A percentile compares a stretch with the other conserved stretches of the same genome.
phyloP scores from a whole-genome alignment of 2,329 filamentous ascomycete species.

The Verticillium longisporum region DNA sequence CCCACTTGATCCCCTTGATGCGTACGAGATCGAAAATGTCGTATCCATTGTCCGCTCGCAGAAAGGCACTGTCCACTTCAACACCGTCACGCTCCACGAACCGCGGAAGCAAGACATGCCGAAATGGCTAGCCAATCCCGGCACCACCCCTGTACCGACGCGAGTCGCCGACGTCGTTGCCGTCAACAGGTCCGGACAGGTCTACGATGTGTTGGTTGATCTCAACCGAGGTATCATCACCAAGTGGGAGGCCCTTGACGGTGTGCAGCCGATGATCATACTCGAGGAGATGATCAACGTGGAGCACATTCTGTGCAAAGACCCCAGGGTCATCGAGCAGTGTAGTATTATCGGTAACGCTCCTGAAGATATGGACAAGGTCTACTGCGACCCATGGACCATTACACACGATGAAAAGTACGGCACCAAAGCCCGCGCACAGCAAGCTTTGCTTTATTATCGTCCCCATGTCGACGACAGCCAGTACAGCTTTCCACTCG shows the following conservation, averaged over 20 bases:
- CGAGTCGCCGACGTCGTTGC: slow-evolving; percentile 45
- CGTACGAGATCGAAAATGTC: neutral
- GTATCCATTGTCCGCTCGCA: neutral
- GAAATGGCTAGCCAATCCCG: slow-evolving; percentile 44
- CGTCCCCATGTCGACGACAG: slow-evolving; percentile 61
- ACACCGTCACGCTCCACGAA: slow-evolving; percentile 61
- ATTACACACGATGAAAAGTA: slow-evolving; percentile 78
- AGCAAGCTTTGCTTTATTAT: slow-evolving; percentile 80
- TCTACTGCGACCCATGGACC: slow-evolving; percentile 80
- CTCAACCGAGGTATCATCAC: slow-evolving; percentile 32
- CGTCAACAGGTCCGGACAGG: slow-evolving; percentile 29
- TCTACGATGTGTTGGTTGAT: slow-evolving; percentile 46
- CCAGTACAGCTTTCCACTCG: slow-evolving; percentile 27
- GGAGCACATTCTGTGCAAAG: slow-evolving; percentile 59
- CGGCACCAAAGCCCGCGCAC: slow-evolving; percentile 62
- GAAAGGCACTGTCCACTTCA: slow-evolving; percentile 33
- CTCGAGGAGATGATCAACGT: slow-evolving; percentile 76
- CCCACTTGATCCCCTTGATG: neutral
- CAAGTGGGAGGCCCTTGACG: slow-evolving; percentile 36
- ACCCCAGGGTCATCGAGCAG: slow-evolving; percentile 70
- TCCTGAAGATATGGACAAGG: slow-evolving; percentile 29
- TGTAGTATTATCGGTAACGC: slow-evolving; percentile 65
- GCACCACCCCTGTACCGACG: slow-evolving; percentile 32
- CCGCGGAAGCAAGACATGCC: slow-evolving; percentile 56
- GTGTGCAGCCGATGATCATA: slow-evolving; percentile 51